Percentiles rank a stretch among this genome's conserved stretches.
phyloP scores from a whole-genome alignment of 169 alveolate species.

The Sarcocystis neurona region DNA sequence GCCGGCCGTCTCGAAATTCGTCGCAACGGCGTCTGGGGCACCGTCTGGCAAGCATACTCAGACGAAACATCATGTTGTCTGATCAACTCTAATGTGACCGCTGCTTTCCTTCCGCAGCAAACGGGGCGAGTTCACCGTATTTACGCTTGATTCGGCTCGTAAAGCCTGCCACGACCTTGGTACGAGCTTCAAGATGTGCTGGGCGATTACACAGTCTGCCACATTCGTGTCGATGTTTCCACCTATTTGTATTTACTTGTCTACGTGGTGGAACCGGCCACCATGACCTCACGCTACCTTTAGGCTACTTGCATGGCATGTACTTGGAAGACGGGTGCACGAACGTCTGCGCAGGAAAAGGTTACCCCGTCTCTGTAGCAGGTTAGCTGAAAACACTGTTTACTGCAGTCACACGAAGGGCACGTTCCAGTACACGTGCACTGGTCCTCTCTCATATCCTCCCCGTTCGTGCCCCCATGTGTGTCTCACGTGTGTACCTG shows the following conservation, averaged over 20 bases:
- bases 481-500: too few relatives aligned
- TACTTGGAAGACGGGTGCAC: constrained; percentile 75
- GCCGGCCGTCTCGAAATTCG: constrained; percentile 83
- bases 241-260: too few relatives aligned
- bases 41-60: constrained; percentile 49
- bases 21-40: constrained; percentile 64
- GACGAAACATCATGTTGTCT: not conserved
- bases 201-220: not conserved
- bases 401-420: not conserved
- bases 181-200: not conserved
- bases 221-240: not conserved
- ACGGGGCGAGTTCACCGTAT: constrained; percentile 76
- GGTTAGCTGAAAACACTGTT: constrained; percentile 24
- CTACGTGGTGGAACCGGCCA: too few relatives aligned
- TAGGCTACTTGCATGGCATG: constrained; percentile 83
- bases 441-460: too few relatives aligned
- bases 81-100: not conserved
- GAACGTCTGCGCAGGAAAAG: constrained; percentile 80
- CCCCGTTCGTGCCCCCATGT: too few relatives aligned
- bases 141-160: constrained; percentile 80
- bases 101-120: constrained; percentile 37
- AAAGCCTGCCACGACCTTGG: constrained; percentile 83
- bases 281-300: too few relatives aligned
- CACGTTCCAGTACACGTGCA: not conserved
- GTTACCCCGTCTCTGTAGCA: constrained; percentile 80